Evolutionary conservation across 768 basidiomycete genomes (phyloP).

Genomic region (Phanerochaete carnosa): DNA sequence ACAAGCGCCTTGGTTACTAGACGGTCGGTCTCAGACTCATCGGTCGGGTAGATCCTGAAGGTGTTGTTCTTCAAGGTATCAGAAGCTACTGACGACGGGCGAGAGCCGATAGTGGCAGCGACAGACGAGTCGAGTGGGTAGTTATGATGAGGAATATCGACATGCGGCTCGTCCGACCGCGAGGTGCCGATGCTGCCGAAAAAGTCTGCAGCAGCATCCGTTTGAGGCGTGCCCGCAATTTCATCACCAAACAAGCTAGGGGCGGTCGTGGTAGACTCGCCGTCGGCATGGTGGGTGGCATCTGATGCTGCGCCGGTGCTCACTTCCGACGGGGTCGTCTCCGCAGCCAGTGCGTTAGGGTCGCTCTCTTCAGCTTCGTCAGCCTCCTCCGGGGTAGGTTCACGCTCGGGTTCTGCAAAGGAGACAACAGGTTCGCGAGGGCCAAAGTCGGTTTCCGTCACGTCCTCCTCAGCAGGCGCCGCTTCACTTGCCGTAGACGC

Average conservation of each 20-base stretch:
- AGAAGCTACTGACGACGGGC: slow-evolving; percentile 77
- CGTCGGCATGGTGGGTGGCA: slow-evolving; percentile 52
- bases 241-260: slow-evolving; percentile 89
- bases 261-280: slow-evolving; percentile 81
- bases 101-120: slow-evolving; percentile 92
- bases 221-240: slow-evolving; percentile 57
- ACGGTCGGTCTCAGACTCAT: slow-evolving; percentile 84
- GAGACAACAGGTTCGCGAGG: slow-evolving; percentile 78
- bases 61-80: slow-evolving; percentile 73
- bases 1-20: slow-evolving; percentile 92
- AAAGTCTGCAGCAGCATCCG: slow-evolving; percentile 76
- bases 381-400: slow-evolving; percentile 30
- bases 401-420: slow-evolving; percentile 72
- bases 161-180: slow-evolving; percentile 38
- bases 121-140: slow-evolving; percentile 86
- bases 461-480: slow-evolving; percentile 29
- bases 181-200: slow-evolving; percentile 74
- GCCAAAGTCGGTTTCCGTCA: slow-evolving; percentile 33
- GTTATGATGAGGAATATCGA: slow-evolving; percentile 75
- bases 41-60: slow-evolving; percentile 86
- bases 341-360: slow-evolving; percentile 33
- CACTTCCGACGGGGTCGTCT: slow-evolving; percentile 73
- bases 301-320: slow-evolving; percentile 65
- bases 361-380: slow-evolving; percentile 35
- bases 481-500: slow-evolving; percentile 33